Evolutionary conservation across 2,329 filamentous ascomycete genomes (phyloP).

Genomic region (Phaeoacremonium minimum): DNA sequence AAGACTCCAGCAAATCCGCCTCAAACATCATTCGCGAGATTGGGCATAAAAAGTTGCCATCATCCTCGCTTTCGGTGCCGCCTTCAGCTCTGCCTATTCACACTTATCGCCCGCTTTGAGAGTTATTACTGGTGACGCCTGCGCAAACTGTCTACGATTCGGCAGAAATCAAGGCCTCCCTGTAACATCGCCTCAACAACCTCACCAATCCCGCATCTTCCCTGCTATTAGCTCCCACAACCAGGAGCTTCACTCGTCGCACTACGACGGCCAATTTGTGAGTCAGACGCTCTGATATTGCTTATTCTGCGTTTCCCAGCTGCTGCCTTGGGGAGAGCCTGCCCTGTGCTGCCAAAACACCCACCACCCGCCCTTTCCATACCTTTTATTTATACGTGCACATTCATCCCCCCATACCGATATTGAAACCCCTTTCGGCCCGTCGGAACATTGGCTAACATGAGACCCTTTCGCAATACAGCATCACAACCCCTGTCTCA

Average conservation of each 20-base stretch:
- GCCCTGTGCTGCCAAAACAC: no score
- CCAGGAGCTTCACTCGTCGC: constrained; percentile 10
- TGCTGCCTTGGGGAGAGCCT: constrained; percentile 11
- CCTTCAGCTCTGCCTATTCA: constrained; percentile 13
- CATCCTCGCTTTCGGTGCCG: constrained; percentile 16
- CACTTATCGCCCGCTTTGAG: no score
- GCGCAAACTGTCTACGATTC: constrained; percentile 16
- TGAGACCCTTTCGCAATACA: constrained; percentile 5
- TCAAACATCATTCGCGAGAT: constrained; percentile 7
- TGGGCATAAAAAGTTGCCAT: constrained; percentile 14
- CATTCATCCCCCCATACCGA: constrained; percentile 1
- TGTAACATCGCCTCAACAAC: constrained; percentile 16
- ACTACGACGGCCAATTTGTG: constrained; percentile 15
- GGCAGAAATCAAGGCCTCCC: constrained; percentile 15
- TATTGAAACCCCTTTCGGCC: not conserved
- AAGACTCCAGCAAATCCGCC: no score
- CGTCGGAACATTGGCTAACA: constrained; percentile 14
- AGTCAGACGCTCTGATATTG: constrained; percentile 16
- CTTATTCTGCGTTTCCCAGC: constrained; percentile 1
- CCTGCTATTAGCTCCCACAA: constrained; percentile 9
- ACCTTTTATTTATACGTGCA: constrained; percentile 4
- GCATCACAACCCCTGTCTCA: constrained; percentile 5
- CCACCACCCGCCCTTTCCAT: no score
- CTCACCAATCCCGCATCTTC: constrained; percentile 17
- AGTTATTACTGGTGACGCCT: constrained; percentile 14